These are phyloP conservation scores for Penicillium macrosclerotiorum DNA, from an alignment of 495 filamentous ascomycete genomes.

Conservation along the genomic window DNA sequence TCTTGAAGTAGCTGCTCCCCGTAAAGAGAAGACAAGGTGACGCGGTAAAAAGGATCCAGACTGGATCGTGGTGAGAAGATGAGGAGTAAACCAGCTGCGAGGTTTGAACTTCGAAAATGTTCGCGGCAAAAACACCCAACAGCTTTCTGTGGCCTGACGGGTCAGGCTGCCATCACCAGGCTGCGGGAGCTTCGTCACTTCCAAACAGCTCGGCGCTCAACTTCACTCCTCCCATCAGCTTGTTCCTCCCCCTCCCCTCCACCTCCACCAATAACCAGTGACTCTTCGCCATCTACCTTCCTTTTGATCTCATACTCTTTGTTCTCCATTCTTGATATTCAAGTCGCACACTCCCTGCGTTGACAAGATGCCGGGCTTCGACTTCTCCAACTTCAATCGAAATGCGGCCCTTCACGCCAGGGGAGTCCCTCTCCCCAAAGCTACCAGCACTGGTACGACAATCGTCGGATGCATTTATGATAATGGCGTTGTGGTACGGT, in stretches of 20 bases:
- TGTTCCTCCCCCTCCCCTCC: conserved; percentile 16
- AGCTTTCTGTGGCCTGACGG: conserved; percentile 18
- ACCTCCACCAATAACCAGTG: conserved; percentile 3
- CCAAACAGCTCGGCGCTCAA: conserved; percentile 23
- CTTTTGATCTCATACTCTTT: neutral
- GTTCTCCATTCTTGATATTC: neutral
- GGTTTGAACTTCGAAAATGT: conserved; percentile 20
- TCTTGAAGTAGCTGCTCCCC: conserved; percentile 30
- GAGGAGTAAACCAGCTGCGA: conserved; percentile 3
- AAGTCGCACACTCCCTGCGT: conserved; percentile 17
- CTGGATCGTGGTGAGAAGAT: conserved; percentile 6
- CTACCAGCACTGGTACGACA: conserved; percentile 97
- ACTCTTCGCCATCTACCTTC: conserved; percentile 5
- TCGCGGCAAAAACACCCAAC: conserved; percentile 35
- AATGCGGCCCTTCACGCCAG: conserved; percentile 92
- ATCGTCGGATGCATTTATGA: conserved; percentile 98
- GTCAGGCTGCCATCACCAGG: conserved; percentile 35
- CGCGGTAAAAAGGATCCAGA: conserved; percentile 5
- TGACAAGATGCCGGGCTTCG: conserved; percentile 89
- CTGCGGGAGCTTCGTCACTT: conserved; percentile 48
- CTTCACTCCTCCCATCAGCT: conserved; percentile 25
- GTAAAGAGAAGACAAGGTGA: conserved; percentile 18
- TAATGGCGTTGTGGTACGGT: conserved; percentile 86
- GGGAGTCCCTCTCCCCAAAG: conserved; percentile 92
- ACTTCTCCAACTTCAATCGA: conserved; percentile 99